Evolutionary conservation across 2,329 filamentous ascomycete species (phyloP), one percentile per base, ranked within the genome.

Genomic region (Scytalidium lignicola): DNA sequence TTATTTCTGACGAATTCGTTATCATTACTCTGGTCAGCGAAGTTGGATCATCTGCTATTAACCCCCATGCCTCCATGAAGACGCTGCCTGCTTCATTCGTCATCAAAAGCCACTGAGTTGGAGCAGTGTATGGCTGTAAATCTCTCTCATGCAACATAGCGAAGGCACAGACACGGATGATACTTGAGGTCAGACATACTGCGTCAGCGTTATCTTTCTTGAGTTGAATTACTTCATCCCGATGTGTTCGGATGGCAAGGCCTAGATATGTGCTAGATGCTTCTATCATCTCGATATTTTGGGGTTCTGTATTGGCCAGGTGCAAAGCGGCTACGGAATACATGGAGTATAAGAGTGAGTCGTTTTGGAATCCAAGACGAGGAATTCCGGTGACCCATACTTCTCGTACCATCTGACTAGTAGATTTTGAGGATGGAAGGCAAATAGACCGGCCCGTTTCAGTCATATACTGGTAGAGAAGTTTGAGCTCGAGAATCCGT

Each of bases 391-490:
- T 17, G 29, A 51, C 43, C 17, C 47, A 42, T 10, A 39, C 28
- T 40, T 51, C 46, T 41, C 48, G 29, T 12, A 41, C 44, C 8
- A 49, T 54, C 17, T 48, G 28, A 13, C 28, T 26, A 44, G n/a
- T 41, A 46, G 21, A 41, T 17, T n/a, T 43, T 43, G 3, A 52
- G 29, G n/a, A 46, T 47, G 28, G 19, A 13, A 57, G 20, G 32
- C 20, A 41, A 13, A 47, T 26, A 2, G 55, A 53, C 13, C 43
- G 42, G 28, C 50, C 44, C 15, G 56, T 56, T 17, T 44, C 46
- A 18, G 51, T 50, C 37, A 52, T 54, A 39, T 55, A 60, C 1
- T 57, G 52, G 19, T 56, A 55, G n/a, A 60, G 49, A 17, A 61
- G 56, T 20, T 39, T 51, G 3, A 61, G 53, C 43, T 61, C 57